Conservation (phyloP, 768 basidiomycete species). For the Lactarius akahatsu region DNA sequence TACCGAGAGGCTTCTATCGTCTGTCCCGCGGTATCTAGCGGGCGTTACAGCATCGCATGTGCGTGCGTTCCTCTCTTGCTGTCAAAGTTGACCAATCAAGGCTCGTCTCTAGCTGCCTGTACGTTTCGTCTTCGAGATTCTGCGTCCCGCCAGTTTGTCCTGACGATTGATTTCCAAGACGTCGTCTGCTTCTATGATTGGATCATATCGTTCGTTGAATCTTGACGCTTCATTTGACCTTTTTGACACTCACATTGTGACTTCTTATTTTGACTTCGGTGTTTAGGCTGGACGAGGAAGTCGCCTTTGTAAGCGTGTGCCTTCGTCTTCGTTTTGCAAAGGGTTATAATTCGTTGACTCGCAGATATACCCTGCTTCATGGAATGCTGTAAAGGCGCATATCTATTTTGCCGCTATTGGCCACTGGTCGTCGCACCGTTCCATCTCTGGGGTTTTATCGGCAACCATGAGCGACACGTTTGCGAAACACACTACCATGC, state of each 20-base stretch:
- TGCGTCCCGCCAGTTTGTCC: neutral
- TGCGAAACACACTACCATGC: constrained; percentile 12
- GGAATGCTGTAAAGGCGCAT: constrained; percentile 24
- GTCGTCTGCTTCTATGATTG: constrained; percentile 28
- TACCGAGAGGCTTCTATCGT: neutral
- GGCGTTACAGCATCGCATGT: constrained; percentile 22
- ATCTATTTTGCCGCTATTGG: constrained; percentile 27
- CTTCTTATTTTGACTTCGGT: neutral
- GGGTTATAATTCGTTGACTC: neutral
- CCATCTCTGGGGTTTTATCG: constrained; percentile 19
- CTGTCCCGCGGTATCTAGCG: constrained; percentile 8
- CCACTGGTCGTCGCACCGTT: constrained; percentile 21
- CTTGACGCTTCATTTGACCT: neutral
- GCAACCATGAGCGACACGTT: constrained; percentile 1
- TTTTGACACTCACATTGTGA: neutral
- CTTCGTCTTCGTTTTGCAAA: no score
- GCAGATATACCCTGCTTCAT: constrained; percentile 24
- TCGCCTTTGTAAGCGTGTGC: constrained; percentile 9
- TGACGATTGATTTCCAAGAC: constrained; percentile 13
- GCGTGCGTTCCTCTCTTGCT: neutral
- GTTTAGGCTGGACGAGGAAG: constrained; percentile 23
- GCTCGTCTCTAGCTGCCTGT: constrained; percentile 14
- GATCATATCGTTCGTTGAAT: constrained; percentile 26
- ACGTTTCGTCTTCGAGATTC: neutral
- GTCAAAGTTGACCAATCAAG: neutral